phyloP scores from a whole-genome alignment of 768 basidiomycete species.

The Pholiota conissans region DNA sequence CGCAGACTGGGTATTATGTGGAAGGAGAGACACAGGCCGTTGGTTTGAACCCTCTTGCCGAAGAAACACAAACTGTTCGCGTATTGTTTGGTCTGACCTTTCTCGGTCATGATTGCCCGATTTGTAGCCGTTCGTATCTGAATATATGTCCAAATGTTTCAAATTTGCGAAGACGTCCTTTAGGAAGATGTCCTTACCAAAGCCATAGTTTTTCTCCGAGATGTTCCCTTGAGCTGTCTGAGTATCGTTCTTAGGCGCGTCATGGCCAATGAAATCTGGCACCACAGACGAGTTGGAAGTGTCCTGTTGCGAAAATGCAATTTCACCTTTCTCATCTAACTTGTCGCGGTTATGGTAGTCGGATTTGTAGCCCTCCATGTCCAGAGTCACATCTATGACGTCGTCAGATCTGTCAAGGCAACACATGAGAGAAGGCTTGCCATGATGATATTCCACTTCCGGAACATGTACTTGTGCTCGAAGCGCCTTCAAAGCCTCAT shows the following conservation, averaged over 20 bases:
- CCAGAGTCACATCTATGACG: conserved; percentile 69
- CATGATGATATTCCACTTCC: conserved; percentile 61
- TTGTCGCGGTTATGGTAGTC: conserved; percentile 30
- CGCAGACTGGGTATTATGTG: conserved; percentile 22
- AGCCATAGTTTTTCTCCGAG: conserved; percentile 62
- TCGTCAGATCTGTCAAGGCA: conserved; percentile 1
- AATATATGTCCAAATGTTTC: conserved; percentile 42
- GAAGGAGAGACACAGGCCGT: conserved; percentile 4
- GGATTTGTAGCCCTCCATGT: conserved; percentile 81
- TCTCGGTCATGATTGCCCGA: conserved; percentile 21
- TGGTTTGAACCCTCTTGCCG: conserved; percentile 18
- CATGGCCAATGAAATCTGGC: neutral
- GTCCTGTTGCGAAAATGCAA: conserved; percentile 23
- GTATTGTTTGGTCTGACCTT: conserved; percentile 41
- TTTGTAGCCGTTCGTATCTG: conserved; percentile 60
- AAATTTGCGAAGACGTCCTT: neutral
- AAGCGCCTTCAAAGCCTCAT: conserved; percentile 49
- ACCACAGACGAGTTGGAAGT: neutral
- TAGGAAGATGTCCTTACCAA: conserved; percentile 34
- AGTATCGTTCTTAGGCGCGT: no score
- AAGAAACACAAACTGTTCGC: conserved; percentile 25
- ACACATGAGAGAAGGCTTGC: conserved; percentile 28
- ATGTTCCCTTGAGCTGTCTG: conserved; percentile 41
- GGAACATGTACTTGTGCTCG: conserved; percentile 46
- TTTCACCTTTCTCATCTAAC: conserved; percentile 30